Base-by-base conservation (phyloP, 106 monocot genomes). In the Dendrobium nobile region DNA sequence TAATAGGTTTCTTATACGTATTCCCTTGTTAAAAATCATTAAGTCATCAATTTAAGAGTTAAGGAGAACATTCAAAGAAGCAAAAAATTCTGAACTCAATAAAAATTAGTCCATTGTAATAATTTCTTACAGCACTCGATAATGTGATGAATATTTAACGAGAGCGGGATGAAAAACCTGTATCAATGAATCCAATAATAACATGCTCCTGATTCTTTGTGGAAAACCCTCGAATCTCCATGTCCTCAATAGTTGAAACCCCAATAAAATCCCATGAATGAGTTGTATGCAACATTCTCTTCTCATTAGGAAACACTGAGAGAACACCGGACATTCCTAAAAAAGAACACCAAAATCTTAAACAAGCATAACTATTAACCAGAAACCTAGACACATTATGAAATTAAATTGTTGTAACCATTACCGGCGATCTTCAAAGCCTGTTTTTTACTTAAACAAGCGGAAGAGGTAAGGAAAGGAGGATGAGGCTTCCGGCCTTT, bases 221-320 rank as follows among this genome's bases (percentile, higher is more conserved):
- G 4, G 93, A 91, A 59, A 88, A 87, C 54, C 93, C 93, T 6
- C 91, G 91, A 16, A 93, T 87, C 76, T 93, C 91, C 86, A 81
- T 85, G 43, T 42, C 84, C 77, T 87, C 96, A 81, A 91, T 77
- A 5, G 41, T 72, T 2, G 80, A 45, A 31, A 96, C 80, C 7
- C 96, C 93, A 84, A 96, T 91, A 84, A 96, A 96, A 68, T 96
- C 96, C 96, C 96, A 96, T 47, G 96, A 96, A 81, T 85, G 93
- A 9, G 96, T 96, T 20, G 96, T 96, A 37, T 93, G 93, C 31
- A 96, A 55, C 4, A 75, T 84, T 72, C 91, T 93, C 77, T 86
- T 96, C 33, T 55, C 6, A 77, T 91, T 96, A 9, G 89, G 96
- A 43, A 96, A 88, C 48, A 96, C 91, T 5, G 91, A 93, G 44